Evolutionary conservation across 2,329 filamentous ascomycete genomes (phyloP).

Genomic region (Diaporthe ilicicola): DNA sequence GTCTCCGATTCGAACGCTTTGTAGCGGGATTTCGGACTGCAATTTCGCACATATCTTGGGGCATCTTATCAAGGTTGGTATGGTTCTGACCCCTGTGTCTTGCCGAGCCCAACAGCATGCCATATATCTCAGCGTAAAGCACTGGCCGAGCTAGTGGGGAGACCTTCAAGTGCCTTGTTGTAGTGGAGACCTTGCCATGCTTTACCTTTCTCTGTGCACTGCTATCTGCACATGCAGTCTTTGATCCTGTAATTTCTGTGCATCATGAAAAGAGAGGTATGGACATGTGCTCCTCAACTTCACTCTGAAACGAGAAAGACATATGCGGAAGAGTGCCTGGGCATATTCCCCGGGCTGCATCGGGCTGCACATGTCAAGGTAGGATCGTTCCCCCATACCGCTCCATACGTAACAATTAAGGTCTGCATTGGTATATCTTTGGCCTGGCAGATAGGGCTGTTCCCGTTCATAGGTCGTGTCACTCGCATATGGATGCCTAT

Average conservation of each 20-base stretch:
- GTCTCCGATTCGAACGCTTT: neutral
- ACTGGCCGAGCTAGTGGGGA: neutral
- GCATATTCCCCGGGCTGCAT: neutral
- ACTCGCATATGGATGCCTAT: conserved; percentile 12
- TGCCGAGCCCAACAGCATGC: neutral
- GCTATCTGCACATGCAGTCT: neutral
- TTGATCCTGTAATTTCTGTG: neutral
- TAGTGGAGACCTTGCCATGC: neutral
- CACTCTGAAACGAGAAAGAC: neutral
- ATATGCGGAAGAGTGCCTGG: neutral
- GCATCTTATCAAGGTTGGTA: neutral
- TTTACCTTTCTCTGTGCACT: neutral
- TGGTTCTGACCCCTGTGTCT: neutral
- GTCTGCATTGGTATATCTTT: neutral
- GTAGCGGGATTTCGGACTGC: neutral
- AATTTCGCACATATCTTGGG: neutral
- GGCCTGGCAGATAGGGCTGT: conserved; percentile 11
- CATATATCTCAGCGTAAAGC: neutral
- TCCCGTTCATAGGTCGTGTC: neutral
- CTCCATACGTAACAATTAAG: neutral
- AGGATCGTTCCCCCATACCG: neutral
- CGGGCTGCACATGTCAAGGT: too few species aligned
- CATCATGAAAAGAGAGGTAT: too few species aligned
- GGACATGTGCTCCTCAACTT: neutral
- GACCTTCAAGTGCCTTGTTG: neutral